Evolutionary conservation across 176 grass and related monocot species (phyloP).

Genomic region (Aegilops speltoides): DNA sequence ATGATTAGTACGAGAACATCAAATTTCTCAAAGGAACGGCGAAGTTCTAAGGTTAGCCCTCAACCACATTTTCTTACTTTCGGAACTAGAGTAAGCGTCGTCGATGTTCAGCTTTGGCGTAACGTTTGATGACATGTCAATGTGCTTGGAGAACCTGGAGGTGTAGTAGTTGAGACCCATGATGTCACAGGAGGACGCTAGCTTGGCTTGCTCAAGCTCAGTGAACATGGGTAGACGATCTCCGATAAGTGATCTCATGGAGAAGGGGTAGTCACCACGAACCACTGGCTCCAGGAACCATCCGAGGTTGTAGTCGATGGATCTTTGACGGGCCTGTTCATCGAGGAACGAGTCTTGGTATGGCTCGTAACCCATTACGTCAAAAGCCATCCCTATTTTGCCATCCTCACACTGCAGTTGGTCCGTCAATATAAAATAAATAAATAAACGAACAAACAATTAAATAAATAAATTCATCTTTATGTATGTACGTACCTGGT

Average conservation of each 20-base stretch:
- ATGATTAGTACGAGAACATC: not conserved
- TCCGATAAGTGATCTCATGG: not conserved
- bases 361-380: not conserved
- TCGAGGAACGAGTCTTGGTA: not conserved
- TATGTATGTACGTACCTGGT: not conserved
- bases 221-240: conserved; percentile 12
- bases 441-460: too few relatives aligned
- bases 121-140: not conserved
- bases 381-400: not conserved
- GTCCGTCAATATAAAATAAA: not conserved
- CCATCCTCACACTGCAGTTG: not conserved
- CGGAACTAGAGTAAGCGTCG: not conserved
- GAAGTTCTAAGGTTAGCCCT: not conserved
- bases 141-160: not conserved
- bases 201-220: not conserved
- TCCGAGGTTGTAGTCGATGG: not conserved
- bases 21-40: not conserved
- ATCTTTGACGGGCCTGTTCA: not conserved
- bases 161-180: conserved; percentile 34
- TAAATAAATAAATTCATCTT: not conserved
- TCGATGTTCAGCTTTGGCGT: not conserved
- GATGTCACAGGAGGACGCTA: not conserved
- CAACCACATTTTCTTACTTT: not conserved
- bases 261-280: conserved; percentile 31
- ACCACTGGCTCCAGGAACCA: conserved; percentile 14